Evolutionary conservation across 1,139 yeast species (phyloP).

Genomic region (Suhomyces yuchorum): DNA sequence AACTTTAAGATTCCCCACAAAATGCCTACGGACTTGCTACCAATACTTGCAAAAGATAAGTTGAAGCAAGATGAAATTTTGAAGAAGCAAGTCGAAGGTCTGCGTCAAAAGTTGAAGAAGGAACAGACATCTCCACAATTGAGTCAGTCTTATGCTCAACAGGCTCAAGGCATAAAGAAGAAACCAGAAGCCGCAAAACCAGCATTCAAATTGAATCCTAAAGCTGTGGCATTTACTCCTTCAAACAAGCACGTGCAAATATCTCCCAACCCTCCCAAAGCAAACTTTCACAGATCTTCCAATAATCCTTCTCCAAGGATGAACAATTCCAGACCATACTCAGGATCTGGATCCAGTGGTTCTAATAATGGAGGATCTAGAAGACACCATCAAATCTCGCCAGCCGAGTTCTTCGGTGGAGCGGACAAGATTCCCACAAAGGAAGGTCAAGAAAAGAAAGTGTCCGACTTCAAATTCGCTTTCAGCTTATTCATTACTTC

Average conservation of each 20-base stretch:
- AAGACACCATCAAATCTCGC: slow-evolving; percentile 45
- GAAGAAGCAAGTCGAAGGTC: slow-evolving; percentile 34
- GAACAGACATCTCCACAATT: slow-evolving; percentile 18
- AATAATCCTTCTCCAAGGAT: slow-evolving; percentile 40
- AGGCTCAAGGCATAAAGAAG: slow-evolving; percentile 26
- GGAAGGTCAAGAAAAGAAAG: slow-evolving; percentile 39
- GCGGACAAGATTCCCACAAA: slow-evolving; percentile 49
- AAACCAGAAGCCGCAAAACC: slow-evolving; percentile 55
- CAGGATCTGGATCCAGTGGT: slow-evolving; percentile 20
- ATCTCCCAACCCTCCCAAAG: slow-evolving; percentile 37
- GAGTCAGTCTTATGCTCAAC: slow-evolving; percentile 5
- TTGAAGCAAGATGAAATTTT: slow-evolving; percentile 62
- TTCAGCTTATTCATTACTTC: slow-evolving; percentile 62
- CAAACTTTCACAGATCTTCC: slow-evolving; percentile 28
- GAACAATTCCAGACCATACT: slow-evolving; percentile 36
- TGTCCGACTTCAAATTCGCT: slow-evolving; percentile 41
- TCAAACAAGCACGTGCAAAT: slow-evolving; percentile 31
- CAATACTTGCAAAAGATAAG: slow-evolving; percentile 71
- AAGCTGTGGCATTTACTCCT: slow-evolving; percentile 73
- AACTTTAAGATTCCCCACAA: slow-evolving; percentile 76
- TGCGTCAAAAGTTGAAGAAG: slow-evolving; percentile 18
- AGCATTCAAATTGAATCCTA: slow-evolving; percentile 69
- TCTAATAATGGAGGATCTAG: slow-evolving; percentile 23
- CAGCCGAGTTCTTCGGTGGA: slow-evolving; percentile 54
- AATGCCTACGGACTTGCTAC: slow-evolving; percentile 74